These are phyloP conservation scores for Sphaerostilbella broomeana DNA, from an alignment of 2,329 filamentous ascomycete species.

Conservation along the genomic window DNA sequence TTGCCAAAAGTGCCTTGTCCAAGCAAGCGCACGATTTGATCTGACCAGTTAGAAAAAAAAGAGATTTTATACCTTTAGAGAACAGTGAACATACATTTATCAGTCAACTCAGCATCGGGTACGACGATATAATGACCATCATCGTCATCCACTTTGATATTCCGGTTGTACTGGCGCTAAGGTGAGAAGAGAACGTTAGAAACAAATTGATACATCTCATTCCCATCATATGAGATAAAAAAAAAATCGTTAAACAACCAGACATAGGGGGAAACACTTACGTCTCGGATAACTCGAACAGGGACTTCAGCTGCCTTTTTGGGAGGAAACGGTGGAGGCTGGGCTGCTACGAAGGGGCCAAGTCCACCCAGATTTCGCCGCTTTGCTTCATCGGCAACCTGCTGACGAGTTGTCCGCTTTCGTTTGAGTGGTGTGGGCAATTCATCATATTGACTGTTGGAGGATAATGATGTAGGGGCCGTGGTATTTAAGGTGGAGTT, in stretches of 20 bases:
- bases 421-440: constrained; percentile 74
- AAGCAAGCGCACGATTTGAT: constrained; percentile 81
- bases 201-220: background rate
- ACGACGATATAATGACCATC: constrained; percentile 96
- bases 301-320: constrained; percentile 81
- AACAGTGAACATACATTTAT: constrained; percentile 64
- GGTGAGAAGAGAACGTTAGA: background rate
- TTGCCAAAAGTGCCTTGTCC: constrained; percentile 98
- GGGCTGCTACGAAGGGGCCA: constrained; percentile 67
- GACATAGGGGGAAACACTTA: constrained; percentile 34
- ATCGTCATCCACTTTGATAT: constrained; percentile 84
- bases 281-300: constrained; percentile 56
- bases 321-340: constrained; percentile 80
- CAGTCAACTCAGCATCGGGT: constrained; percentile 76
- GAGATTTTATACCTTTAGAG: background rate
- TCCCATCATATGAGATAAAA: background rate
- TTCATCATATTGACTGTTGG: constrained; percentile 57
- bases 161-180: constrained; percentile 39
- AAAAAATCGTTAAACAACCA: too few relatives aligned
- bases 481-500: constrained; percentile 77
- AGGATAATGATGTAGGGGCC: constrained; percentile 73
- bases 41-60: constrained; percentile 38
- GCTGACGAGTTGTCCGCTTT: constrained; percentile 71
- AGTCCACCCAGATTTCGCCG: constrained; percentile 65
- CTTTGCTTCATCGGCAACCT: constrained; percentile 75